A percentile compares a stretch with the other conserved stretches of the same genome.
Evolutionary conservation across 2,329 filamentous ascomycete species (phyloP).

Genomic region (Arachnomyces sp.): DNA sequence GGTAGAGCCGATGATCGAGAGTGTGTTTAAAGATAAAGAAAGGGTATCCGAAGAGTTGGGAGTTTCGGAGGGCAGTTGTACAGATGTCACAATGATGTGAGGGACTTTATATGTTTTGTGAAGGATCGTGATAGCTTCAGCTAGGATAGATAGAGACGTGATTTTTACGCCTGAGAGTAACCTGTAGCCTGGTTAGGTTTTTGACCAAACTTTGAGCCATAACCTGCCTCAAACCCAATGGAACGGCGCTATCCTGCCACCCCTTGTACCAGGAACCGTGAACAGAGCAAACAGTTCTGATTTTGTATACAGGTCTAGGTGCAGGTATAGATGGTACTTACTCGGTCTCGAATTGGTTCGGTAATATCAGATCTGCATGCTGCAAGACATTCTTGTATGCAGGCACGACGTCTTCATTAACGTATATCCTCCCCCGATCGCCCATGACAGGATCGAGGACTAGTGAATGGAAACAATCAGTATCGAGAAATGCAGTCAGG

Average conservation of each 20-base stretch:
- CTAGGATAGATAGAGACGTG: slow-evolving; percentile 62
- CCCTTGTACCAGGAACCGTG: too few species aligned
- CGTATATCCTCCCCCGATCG: slow-evolving; percentile 85
- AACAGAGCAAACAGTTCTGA: too few species aligned
- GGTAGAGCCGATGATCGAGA: slow-evolving; percentile 71
- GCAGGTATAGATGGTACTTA: slow-evolving; percentile 38
- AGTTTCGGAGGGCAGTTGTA: slow-evolving; percentile 54
- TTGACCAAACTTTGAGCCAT: background rate
- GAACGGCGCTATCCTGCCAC: too few species aligned
- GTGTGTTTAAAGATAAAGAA: slow-evolving; percentile 33
- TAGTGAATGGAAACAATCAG: slow-evolving; percentile 21
- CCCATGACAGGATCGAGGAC: slow-evolving; percentile 98
- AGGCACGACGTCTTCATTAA: slow-evolving; percentile 82
- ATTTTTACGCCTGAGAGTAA: slow-evolving; percentile 80
- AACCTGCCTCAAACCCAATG: too few species aligned
- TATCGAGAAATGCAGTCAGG: too few species aligned
- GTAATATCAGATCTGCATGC: slow-evolving; percentile 82
- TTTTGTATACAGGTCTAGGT: too few species aligned
- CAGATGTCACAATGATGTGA: slow-evolving; percentile 87
- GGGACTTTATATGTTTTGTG: slow-evolving; percentile 70
- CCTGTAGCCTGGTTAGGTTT: slow-evolving; percentile 40
- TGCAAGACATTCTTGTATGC: slow-evolving; percentile 74
- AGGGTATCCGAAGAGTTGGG: slow-evolving; percentile 31
- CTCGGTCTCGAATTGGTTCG: slow-evolving; percentile 97
- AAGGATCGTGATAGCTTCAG: slow-evolving; percentile 64